Evolutionary conservation across 2,329 filamentous ascomycete genomes (phyloP).

Genomic region (Ilyonectria destructans): DNA sequence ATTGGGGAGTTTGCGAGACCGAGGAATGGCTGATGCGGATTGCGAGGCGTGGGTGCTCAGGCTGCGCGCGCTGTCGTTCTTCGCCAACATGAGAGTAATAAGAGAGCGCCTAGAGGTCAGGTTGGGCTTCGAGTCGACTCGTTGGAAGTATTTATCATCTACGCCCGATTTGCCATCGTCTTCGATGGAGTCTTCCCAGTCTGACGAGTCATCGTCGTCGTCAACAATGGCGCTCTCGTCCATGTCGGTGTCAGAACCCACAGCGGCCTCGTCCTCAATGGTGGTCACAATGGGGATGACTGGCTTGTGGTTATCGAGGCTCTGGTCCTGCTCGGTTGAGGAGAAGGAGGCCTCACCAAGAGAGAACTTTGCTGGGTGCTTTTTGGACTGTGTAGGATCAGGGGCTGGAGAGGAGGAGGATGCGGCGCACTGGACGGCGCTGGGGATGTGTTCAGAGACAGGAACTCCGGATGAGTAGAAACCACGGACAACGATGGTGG

Average conservation of each 20-base stretch:
- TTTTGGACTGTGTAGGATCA: constrained; percentile 80
- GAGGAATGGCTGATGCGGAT: constrained; percentile 78
- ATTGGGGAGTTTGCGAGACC: constrained; percentile 69
- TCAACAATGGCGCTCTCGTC: constrained; percentile 89
- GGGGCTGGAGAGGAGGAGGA: constrained; percentile 69
- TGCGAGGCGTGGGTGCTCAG: constrained; percentile 80
- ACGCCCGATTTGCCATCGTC: constrained; percentile 89
- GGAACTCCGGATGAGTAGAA: too few relatives aligned
- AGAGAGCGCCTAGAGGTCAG: constrained; percentile 89
- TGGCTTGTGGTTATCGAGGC: constrained; percentile 61
- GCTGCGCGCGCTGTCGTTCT: constrained; percentile 80
- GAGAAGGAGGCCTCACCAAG: constrained; percentile 84
- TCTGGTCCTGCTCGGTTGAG: constrained; percentile 71
- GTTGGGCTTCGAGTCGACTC: constrained; percentile 90
- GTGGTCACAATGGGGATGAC: constrained; percentile 58
- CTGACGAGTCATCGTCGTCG: constrained; percentile 74
- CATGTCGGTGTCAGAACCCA: constrained; percentile 76
- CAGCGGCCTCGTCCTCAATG: constrained; percentile 70
- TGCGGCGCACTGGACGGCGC: constrained; percentile 66
- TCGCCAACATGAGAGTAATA: constrained; percentile 88
- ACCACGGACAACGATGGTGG: constrained; percentile 77
- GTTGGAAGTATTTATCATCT: constrained; percentile 88
- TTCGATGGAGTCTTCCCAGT: constrained; percentile 79
- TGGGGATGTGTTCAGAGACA: too few relatives aligned
- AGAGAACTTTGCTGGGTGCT: constrained; percentile 74